These are phyloP conservation scores for Scedosporium minutisporum DNA, from an alignment of 2,329 filamentous ascomycete species.

Conservation along the genomic window DNA sequence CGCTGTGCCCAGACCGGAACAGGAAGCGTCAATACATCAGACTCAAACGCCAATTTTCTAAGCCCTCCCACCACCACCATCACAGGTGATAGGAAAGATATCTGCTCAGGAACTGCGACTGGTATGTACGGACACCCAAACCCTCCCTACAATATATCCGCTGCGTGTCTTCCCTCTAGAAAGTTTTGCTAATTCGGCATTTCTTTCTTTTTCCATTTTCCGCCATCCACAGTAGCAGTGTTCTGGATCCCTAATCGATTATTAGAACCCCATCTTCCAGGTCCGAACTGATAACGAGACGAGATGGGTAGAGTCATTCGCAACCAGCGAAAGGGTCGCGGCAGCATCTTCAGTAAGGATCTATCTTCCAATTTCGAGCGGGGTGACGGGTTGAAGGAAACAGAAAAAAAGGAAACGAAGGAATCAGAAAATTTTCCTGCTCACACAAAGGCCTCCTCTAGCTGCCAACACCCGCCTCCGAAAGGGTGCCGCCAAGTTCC, in stretches of 20 bases:
- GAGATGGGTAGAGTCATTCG: constrained; percentile 52
- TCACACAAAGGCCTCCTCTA: constrained; percentile 22
- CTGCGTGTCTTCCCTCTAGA: neutral
- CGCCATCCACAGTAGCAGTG: constrained; percentile 1
- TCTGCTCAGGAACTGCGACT: constrained; percentile 5
- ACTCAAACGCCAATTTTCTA: constrained; percentile 6
- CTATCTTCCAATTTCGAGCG: constrained; percentile 8
- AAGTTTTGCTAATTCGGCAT: neutral
- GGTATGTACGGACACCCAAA: neutral
- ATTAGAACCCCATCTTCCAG: constrained; percentile 4
- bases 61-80: constrained; percentile 5
- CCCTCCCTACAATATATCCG: neutral
- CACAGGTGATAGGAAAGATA: constrained; percentile 6
- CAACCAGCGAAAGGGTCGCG: constrained; percentile 55
- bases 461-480: constrained; percentile 81
- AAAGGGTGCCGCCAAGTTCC: constrained; percentile 80
- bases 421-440: constrained; percentile 9
- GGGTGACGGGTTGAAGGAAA: neutral
- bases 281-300: constrained; percentile 11
- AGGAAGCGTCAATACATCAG: constrained; percentile 4
- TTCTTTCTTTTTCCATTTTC: neutral
- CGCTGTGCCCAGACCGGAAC: neutral
- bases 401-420: constrained; percentile 11
- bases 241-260: constrained; percentile 10
- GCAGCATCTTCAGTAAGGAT: constrained; percentile 47